Conservation (phyloP, 2,329 filamentous ascomycete genomes). For the Xylaria sp. region DNA sequence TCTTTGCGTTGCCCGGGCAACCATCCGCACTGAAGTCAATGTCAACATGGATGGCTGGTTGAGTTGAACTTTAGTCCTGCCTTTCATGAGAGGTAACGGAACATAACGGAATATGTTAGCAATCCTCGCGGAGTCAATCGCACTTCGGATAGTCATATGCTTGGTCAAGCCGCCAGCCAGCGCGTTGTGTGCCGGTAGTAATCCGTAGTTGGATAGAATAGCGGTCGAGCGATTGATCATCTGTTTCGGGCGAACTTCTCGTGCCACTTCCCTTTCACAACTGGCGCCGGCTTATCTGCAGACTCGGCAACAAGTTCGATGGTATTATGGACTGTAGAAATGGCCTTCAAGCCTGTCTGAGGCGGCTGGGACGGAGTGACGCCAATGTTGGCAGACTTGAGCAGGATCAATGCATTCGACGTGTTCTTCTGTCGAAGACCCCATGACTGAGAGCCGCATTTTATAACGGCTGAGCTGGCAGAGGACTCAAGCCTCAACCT, state of each 20-base stretch:
- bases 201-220: not conserved
- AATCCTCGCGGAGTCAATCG: too few relatives aligned
- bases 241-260: conserved; percentile 50
- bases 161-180: too few relatives aligned
- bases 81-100: too few relatives aligned
- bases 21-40: not conserved
- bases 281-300: conserved; percentile 28
- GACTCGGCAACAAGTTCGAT: conserved; percentile 51
- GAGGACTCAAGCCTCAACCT: conserved; percentile 48
- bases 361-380: conserved; percentile 23
- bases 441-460: conserved; percentile 48
- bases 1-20: not conserved
- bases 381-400: conserved; percentile 34
- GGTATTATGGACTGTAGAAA: conserved; percentile 57
- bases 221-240: conserved; percentile 23
- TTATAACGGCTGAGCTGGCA: conserved; percentile 48
- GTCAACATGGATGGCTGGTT: not conserved
- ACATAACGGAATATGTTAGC: too few relatives aligned
- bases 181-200: not conserved
- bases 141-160: too few relatives aligned
- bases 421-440: conserved; percentile 61
- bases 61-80: not conserved
- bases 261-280: conserved; percentile 52
- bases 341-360: conserved; percentile 39
- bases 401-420: conserved; percentile 58